Evolutionary conservation across 192 early-diverging fungal genomes (phyloP).

Genomic region (Coemansia umbellata): DNA sequence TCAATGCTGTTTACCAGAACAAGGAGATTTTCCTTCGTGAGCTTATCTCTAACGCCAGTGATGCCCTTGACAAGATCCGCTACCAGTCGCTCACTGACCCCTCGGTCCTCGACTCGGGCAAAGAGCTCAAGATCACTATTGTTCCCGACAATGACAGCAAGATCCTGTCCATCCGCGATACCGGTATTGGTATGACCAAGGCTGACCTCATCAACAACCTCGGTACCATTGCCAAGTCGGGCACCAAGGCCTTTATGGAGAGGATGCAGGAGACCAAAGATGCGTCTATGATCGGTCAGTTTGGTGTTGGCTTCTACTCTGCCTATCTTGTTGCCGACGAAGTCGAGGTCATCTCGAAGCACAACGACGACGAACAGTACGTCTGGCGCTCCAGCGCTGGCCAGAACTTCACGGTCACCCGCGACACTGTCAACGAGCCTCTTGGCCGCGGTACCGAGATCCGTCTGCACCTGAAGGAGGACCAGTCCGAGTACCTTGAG

Average conservation of each 20-base stretch:
- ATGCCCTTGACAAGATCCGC: conserved; percentile 98
- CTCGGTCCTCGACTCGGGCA: conserved; percentile 87
- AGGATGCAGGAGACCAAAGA: conserved; percentile 90
- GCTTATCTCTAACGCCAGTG: conserved; percentile 89
- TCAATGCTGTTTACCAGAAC: conserved; percentile 99
- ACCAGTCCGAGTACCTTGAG: conserved; percentile 96
- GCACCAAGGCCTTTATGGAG: conserved; percentile 99
- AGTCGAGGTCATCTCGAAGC: conserved; percentile 91
- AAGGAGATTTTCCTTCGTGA: conserved; percentile 99
- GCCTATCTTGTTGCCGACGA: conserved; percentile 99
- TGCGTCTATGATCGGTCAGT: conserved; percentile 99
- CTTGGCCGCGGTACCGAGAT: conserved; percentile 96
- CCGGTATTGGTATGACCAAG: conserved; percentile 78
- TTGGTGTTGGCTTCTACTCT: conserved; percentile 99
- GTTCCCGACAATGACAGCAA: conserved; percentile 86
- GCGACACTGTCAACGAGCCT: conserved; percentile 83
- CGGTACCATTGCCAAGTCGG: conserved; percentile 99
- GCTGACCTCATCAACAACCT: conserved; percentile 66
- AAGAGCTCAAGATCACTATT: conserved; percentile 94
- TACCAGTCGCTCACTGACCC: conserved; percentile 88
- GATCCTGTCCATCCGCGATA: conserved; percentile 82
- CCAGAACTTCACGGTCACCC: conserved; percentile 88
- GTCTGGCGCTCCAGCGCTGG: conserved; percentile 94
- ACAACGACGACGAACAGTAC: conserved; percentile 90
- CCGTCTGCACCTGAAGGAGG: conserved; percentile 97